Evolutionary conservation across 306 rosid species (phyloP).

Genomic region (Mimosa pudica): DNA sequence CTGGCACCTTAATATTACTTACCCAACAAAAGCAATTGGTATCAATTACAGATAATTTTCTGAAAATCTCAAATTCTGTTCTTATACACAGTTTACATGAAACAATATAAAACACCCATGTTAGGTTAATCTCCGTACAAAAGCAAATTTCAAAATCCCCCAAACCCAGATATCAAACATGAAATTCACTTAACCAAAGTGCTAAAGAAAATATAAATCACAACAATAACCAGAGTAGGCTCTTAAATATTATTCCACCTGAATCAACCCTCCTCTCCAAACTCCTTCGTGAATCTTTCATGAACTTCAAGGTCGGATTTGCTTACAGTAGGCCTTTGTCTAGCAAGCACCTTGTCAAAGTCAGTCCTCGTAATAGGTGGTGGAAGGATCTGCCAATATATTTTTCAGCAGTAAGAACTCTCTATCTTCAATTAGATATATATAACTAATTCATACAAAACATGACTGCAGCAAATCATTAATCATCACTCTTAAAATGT

Average conservation of each 20-base stretch:
- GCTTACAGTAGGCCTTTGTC: constrained; percentile 98
- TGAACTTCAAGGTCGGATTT: constrained; percentile 86
- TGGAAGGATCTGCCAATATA: constrained; percentile 81
- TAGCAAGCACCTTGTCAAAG: constrained; percentile 93
- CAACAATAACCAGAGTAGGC: constrained; percentile 41
- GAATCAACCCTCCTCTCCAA: constrained; percentile 96
- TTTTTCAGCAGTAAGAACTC: constrained; percentile 35
- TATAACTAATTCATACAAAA: constrained; percentile 12
- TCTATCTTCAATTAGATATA: constrained; percentile 8
- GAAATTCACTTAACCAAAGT: constrained; percentile 50
- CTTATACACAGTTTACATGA: constrained; percentile 59
- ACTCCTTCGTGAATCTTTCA: constrained; percentile 93
- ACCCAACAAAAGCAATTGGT: constrained; percentile 24
- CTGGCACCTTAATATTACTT: not conserved
- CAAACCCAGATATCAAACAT: constrained; percentile 39
- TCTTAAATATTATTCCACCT: constrained; percentile 41
- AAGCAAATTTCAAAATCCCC: constrained; percentile 45
- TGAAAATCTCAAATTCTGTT: constrained; percentile 36
- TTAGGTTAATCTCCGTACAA: constrained; percentile 49
- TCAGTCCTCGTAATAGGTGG: constrained; percentile 86
- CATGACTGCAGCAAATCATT: constrained; percentile 3
- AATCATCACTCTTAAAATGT: not conserved
- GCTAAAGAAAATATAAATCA: constrained; percentile 48
- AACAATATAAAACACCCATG: constrained; percentile 46
- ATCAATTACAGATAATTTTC: constrained; percentile 34